A percentile compares a stretch with the other conserved stretches of the same genome.
Evolutionary conservation across 108 stramenopile genomes (phyloP).

Genomic region (Nitzschia sp.): DNA sequence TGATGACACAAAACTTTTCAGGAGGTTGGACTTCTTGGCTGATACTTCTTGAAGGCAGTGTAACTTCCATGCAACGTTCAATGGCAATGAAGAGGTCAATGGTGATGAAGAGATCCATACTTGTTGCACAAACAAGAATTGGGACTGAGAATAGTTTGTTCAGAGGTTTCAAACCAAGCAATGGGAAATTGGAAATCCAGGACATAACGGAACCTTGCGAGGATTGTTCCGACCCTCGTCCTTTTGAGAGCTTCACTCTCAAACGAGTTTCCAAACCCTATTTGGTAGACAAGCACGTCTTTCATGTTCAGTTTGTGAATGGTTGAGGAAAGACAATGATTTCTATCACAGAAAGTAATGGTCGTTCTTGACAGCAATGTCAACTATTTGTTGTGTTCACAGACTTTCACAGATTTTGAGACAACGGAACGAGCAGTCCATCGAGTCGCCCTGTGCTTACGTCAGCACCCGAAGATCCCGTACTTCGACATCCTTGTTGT

Average conservation of each 20-base stretch:
- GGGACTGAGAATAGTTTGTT: neutral
- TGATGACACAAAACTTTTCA: slow-evolving; percentile 84
- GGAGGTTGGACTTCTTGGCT: too few species aligned
- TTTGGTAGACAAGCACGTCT: slow-evolving; percentile 36
- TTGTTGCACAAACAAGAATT: slow-evolving; percentile 39
- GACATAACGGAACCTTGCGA: slow-evolving; percentile 77
- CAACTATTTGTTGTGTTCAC: too few species aligned
- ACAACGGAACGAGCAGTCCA: too few species aligned
- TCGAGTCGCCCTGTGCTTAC: too few species aligned
- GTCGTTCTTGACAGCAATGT: too few species aligned
- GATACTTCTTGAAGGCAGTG: slow-evolving; percentile 89
- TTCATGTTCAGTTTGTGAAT: slow-evolving; percentile 4
- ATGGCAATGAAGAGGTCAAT: slow-evolving; percentile 77
- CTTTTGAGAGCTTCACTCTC: slow-evolving; percentile 74
- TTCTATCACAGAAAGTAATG: too few species aligned
- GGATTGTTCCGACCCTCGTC: slow-evolving; percentile 89
- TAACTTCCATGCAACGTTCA: slow-evolving; percentile 95
- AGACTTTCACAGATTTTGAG: too few species aligned
- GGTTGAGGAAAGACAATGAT: too few species aligned
- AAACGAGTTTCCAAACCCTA: slow-evolving; percentile 83
- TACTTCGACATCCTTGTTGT: too few species aligned
- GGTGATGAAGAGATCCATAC: slow-evolving; percentile 70
- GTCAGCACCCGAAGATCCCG: too few species aligned
- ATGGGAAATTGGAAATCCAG: slow-evolving; percentile 85
- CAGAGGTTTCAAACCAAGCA: slow-evolving; percentile 41